phyloP scores from a whole-genome alignment of 352 stramenopile genomes.

The Paralagenidium karlingii region DNA sequence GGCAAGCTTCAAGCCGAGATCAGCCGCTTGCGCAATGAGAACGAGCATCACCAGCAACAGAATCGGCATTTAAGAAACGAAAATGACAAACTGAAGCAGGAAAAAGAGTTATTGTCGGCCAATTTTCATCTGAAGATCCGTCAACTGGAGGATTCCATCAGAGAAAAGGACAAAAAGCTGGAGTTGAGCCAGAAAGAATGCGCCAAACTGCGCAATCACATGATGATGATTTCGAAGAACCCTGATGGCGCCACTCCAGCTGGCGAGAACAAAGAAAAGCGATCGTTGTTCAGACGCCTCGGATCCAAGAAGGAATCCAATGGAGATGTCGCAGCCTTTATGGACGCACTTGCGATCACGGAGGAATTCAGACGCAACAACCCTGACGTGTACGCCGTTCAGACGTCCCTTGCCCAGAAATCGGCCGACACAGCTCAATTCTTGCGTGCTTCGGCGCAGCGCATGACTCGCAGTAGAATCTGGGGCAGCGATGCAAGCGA shows the following conservation, averaged over 20 bases:
- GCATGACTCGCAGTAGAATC: slow-evolving; percentile 44
- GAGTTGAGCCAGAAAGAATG: slow-evolving; percentile 53
- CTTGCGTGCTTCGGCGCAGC: slow-evolving; percentile 51
- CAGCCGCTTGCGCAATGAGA: slow-evolving; percentile 55
- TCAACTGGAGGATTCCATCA: slow-evolving; percentile 49
- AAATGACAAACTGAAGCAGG: slow-evolving; percentile 50
- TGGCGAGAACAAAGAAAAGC: slow-evolving; percentile 21
- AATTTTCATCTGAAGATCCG: slow-evolving; percentile 80
- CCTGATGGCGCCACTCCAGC: slow-evolving; percentile 10
- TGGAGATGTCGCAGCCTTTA: too few species aligned
- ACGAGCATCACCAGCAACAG: slow-evolving; percentile 43
- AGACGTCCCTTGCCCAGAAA: slow-evolving; percentile 46
- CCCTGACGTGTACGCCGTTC: slow-evolving; percentile 29
- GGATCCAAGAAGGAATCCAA: slow-evolving; percentile 82
- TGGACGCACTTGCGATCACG: too few species aligned
- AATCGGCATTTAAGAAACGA: slow-evolving; percentile 48
- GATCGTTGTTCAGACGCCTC: slow-evolving; percentile 53
- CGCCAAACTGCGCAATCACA: slow-evolving; percentile 47
- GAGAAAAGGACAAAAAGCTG: slow-evolving; percentile 81
- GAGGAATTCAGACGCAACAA: too few species aligned
- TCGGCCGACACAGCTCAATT: slow-evolving; percentile 71
- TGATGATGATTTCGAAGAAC: slow-evolving; percentile 12
- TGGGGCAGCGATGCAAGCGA: slow-evolving; percentile 36
- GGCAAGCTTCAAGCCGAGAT: slow-evolving; percentile 62
- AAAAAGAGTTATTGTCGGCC: slow-evolving; percentile 58